Base-by-base conservation (phyloP, 2,329 filamentous ascomycete species). In the Aspergillus ustus region DNA sequence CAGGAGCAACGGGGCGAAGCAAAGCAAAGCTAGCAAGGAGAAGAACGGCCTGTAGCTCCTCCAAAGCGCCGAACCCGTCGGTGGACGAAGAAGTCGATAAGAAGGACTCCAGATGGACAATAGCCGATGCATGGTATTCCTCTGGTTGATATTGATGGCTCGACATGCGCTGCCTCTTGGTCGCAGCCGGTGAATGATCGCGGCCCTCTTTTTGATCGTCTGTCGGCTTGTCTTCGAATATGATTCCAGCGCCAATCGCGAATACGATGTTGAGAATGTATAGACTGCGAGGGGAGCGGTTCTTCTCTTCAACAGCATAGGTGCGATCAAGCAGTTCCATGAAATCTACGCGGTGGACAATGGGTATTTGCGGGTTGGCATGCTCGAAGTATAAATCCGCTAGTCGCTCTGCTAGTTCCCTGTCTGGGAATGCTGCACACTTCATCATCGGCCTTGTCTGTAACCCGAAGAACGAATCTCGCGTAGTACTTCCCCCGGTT, bases 181-280 rank as follows among this genome's bases (percentile, higher is more conserved):
- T 75, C 20, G 70, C 69, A 11, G 69, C 66, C 9, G 69, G 64
- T 13, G 73, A 70, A 52, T 64, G 64, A 22, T 67, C 70, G 60
- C 65, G 69, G 40, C 58, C 64, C 19, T 68, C 63, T 40, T 52
- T 53, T 61, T 67, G 70, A 7, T 70, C 69, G 22, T 69, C 68
- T 29, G 69, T 69, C 6, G 72, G 51, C 31, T 75, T 79, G 44
- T 78, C 76, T 56, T 81, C 91, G 68, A 97, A 88, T 66, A 97
- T 96, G 69, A 97, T 96, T 19, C 93, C 94, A 19, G 91, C 91
- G 7, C 95, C 95, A 70, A 98, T 97, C 15, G 94, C 94, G 79
- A 96, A 98, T 25, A 98, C 93, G 78, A 98, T 97, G 77, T 97
- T 97, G 65, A 98, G 83, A 80, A 96, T 87, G 78, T 97, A 98